Evolutionary conservation across 2,329 filamentous ascomycete species (phyloP), one percentile per base, ranked within the genome.

Genomic region (Tolypocladium tropicale): DNA sequence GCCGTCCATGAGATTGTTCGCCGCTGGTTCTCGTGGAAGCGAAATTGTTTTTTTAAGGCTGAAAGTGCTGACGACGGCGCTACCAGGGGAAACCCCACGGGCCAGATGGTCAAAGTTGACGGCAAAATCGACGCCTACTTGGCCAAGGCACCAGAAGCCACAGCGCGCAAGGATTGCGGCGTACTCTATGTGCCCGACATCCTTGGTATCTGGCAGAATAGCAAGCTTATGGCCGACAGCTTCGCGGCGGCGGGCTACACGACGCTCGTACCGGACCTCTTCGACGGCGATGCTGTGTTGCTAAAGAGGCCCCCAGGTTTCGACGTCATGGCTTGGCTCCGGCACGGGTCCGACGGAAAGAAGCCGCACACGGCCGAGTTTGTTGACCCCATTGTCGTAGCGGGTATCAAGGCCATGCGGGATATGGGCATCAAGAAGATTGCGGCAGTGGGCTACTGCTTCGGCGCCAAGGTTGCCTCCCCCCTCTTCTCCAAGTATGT

Each of bases 361-460:
- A 79, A 76, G 65, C 80, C 73, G 10, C 73, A 75, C 58, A 66
- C 61, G 12, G 54, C 62, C 36, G 64, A 67, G 53, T 28, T 59
- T 3, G 56, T 74, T 23, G 72, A 75, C 51, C 65, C 68, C 41
- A 62, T 73, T 21, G 60, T 71, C 33, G 60, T 66, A 28, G 63
- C 66, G 36, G 66, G 63, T 36, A 68, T 88, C 65, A 80, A 82
- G 67, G 76, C 81, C 55, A 67, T 90, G 54, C 78, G 68, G 54
- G 70, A 71, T n/a, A 68, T 76, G 37, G 79, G 79, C n/a, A 69
- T 78, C 23, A 74, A 74, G 53, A 77, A 73, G 55, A 72, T 88
- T 55, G 82, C 75, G 3, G 78, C 75, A 2, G 78, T 80, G 0
- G 84, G 84, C 3, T 87, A 86, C 68, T 87, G 84, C 68, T 86